phyloP scores from a whole-genome alignment of 176 grass and related monocot species.

The Juncus inflexus region DNA sequence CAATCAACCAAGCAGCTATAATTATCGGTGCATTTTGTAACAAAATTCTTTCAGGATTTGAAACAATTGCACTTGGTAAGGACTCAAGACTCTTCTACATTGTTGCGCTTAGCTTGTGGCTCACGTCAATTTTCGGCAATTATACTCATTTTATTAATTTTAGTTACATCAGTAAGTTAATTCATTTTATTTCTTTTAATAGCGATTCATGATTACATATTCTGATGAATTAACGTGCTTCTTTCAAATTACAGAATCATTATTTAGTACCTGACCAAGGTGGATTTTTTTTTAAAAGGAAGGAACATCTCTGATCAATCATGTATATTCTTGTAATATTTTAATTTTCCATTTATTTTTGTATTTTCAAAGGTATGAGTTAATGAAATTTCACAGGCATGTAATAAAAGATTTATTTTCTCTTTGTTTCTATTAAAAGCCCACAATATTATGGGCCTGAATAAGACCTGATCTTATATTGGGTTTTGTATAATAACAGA shows the following conservation, averaged over 20 bases:
- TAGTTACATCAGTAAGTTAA: constrained; percentile 40
- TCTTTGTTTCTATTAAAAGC: no score
- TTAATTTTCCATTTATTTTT: background rate
- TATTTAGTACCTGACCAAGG: no score
- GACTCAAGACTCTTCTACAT: constrained; percentile 51
- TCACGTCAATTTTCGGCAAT: constrained; percentile 41
- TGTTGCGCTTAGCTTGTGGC: constrained; percentile 32
- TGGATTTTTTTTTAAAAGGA: background rate
- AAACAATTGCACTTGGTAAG: constrained; percentile 45
- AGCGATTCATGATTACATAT: background rate
- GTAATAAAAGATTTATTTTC: no score
- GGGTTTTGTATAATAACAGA: background rate
- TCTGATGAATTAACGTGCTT: background rate
- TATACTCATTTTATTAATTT: constrained; percentile 43
- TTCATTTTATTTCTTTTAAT: constrained; percentile 7
- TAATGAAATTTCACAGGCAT: no score
- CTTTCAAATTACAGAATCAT: no score
- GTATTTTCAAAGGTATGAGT: no score
- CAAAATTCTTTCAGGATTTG: constrained; percentile 36
- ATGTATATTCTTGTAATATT: constrained; percentile 3
- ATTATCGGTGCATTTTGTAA: constrained; percentile 25
- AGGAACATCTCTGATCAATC: background rate
- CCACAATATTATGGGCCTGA: no score
- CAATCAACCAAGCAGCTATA: constrained; percentile 24
- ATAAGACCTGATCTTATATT: no score